Evolutionary conservation across 202 grass and related monocot genomes (phyloP).

Genomic region (Digitaria exilis): DNA sequence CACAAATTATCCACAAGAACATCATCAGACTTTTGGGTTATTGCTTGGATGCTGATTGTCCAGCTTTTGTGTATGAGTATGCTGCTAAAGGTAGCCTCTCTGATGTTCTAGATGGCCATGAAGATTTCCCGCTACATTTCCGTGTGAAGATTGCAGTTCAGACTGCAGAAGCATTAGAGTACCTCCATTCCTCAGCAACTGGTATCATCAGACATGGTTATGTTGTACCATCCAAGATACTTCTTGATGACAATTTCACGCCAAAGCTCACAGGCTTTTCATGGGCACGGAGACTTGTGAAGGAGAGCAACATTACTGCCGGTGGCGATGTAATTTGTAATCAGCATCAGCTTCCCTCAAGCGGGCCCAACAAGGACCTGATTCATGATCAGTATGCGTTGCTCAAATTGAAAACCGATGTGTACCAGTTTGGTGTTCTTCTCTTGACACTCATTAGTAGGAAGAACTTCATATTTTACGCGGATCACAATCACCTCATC

Average conservation of each 20-base stretch:
- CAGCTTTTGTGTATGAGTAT: constrained; percentile 53
- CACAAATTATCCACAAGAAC: constrained; percentile 49
- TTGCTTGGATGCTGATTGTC: constrained; percentile 49
- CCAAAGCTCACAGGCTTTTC: constrained; percentile 59
- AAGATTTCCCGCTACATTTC: constrained; percentile 2
- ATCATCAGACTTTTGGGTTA: constrained; percentile 55
- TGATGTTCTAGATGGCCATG: constrained; percentile 6
- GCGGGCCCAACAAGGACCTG: neutral
- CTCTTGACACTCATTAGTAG: constrained; percentile 1
- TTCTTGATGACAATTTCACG: constrained; percentile 51
- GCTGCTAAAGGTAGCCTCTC: constrained; percentile 44
- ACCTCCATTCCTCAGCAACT: constrained; percentile 33
- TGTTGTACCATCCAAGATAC: constrained; percentile 56
- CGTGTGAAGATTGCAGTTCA: constrained; percentile 38
- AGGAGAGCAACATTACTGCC: constrained; percentile 22
- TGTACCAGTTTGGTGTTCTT: constrained; percentile 19
- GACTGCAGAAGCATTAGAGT: constrained; percentile 40
- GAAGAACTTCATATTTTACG: constrained; percentile 15
- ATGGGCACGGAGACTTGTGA: constrained; percentile 44
- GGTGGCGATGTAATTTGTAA: neutral
- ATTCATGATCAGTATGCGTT: neutral
- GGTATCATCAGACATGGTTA: constrained; percentile 57
- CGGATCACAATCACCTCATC: neutral
- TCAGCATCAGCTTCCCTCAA: neutral
- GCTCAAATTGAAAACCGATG: neutral